These are phyloP conservation scores for Ceratobasidium sp. DNA, from an alignment of 1,284 basidiomycete genomes.

Conservation along the genomic window DNA sequence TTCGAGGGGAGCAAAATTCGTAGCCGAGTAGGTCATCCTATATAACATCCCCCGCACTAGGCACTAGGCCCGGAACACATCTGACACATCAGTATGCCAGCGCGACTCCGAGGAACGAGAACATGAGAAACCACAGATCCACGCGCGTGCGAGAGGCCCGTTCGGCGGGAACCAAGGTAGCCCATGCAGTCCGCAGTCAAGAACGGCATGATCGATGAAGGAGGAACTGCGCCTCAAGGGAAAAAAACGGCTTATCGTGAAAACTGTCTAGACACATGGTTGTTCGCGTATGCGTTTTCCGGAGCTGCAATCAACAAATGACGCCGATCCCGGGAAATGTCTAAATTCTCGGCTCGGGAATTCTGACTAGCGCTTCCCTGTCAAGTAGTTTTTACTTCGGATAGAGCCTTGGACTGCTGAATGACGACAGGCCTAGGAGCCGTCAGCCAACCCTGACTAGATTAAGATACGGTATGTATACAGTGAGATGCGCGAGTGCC, in stretches of 20 bases:
- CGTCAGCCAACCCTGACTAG: too few relatives aligned
- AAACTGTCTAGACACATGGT: conserved; percentile 12
- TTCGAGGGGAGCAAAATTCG: conserved; percentile 1
- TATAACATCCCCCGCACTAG: conserved; percentile 17
- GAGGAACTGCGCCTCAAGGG: conserved; percentile 4
- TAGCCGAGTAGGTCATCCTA: background rate
- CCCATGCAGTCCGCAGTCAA: conserved; percentile 35
- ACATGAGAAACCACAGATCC: conserved; percentile 26
- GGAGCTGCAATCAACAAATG: background rate
- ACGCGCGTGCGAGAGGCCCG: conserved; percentile 2
- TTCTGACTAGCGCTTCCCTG: background rate
- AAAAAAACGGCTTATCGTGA: conserved; percentile 16
- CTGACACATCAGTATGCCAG: conserved; percentile 29
- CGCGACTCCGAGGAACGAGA: background rate
- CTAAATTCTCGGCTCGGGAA: background rate
- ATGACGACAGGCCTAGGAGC: background rate
- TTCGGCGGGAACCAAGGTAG: background rate
- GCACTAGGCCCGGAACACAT: background rate
- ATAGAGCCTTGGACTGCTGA: too few relatives aligned
- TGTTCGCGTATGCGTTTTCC: conserved; percentile 8
- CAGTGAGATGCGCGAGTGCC: background rate
- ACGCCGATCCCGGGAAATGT: background rate
- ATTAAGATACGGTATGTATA: background rate
- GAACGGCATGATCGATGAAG: conserved; percentile 8
- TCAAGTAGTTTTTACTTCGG: background rate